A percentile compares a stretch with the other conserved stretches of the same genome.
phyloP scores from a whole-genome alignment of 164 flowering plant species.

The Chloranthus sessilifolius region DNA sequence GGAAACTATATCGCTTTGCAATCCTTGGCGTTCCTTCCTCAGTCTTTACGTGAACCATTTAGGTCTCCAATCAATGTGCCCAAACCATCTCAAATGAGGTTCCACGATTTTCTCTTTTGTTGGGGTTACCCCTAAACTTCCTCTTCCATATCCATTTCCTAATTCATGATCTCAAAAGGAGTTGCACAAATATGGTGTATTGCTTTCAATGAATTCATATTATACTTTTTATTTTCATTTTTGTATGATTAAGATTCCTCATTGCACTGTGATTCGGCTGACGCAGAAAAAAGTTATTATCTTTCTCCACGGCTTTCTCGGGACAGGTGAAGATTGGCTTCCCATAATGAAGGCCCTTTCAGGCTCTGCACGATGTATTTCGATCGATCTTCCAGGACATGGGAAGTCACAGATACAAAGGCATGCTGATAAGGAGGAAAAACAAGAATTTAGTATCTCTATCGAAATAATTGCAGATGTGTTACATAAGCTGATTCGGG shows the following conservation, averaged over 20 bases:
- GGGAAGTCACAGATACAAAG: slow-evolving; percentile 48
- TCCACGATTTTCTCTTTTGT: too few relatives aligned
- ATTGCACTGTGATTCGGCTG: slow-evolving; percentile 3
- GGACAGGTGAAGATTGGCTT: slow-evolving; percentile 86
- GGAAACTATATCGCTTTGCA: too few relatives aligned
- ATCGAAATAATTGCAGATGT: slow-evolving; percentile 50
- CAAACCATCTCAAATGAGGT: too few relatives aligned
- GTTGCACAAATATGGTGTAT: neutral
- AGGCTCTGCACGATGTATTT: slow-evolving; percentile 68
- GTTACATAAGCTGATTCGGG: slow-evolving; percentile 36
- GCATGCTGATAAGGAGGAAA: slow-evolving; percentile 8
- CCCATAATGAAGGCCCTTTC: slow-evolving; percentile 80
- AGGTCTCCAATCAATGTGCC: too few relatives aligned
- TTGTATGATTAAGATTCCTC: neutral
- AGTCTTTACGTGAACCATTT: too few relatives aligned
- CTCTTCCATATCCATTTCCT: too few relatives aligned
- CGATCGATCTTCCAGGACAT: slow-evolving; percentile 96
- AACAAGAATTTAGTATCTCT: slow-evolving; percentile 33
- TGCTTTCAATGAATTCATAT: neutral
- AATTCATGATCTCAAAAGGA: too few relatives aligned
- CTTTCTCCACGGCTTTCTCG: slow-evolving; percentile 89
- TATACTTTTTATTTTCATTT: neutral
- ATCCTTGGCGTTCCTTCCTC: too few relatives aligned
- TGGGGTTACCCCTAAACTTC: too few relatives aligned
- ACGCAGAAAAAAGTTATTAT: slow-evolving; percentile 54